Percentiles rank a stretch among this genome's conserved stretches.
These are phyloP conservation scores for Cercophora sp. DNA, from an alignment of 495 filamentous ascomycete species.

Conservation along the genomic window DNA sequence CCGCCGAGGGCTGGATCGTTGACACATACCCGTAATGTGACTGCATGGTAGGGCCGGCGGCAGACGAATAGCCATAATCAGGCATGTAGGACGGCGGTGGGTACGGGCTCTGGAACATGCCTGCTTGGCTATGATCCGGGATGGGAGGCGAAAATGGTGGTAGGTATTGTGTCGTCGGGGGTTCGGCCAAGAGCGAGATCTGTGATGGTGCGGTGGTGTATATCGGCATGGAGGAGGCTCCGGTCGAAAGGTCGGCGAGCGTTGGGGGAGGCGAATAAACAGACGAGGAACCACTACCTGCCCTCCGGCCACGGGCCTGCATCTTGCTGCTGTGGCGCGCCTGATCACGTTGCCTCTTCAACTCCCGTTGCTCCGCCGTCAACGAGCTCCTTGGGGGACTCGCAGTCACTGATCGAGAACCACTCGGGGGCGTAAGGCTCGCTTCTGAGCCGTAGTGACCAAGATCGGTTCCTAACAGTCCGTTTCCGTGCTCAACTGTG, in stretches of 20 bases:
- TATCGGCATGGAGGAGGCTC: slow-evolving; percentile 36
- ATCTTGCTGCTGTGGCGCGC: slow-evolving; percentile 41
- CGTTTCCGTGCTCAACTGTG: slow-evolving; percentile 35
- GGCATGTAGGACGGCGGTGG: slow-evolving; percentile 28
- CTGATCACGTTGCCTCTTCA: slow-evolving; percentile 47
- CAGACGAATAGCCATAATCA: slow-evolving; percentile 38
- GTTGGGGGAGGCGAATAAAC: slow-evolving; percentile 39
- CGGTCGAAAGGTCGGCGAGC: slow-evolving; percentile 37
- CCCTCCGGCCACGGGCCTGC: slow-evolving; percentile 34
- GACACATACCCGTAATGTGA: slow-evolving; percentile 43
- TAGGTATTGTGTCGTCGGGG: slow-evolving; percentile 38
- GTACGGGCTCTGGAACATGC: slow-evolving; percentile 34
- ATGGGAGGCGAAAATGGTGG: slow-evolving; percentile 42
- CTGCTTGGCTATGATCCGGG: slow-evolving; percentile 34
- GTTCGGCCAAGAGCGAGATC: slow-evolving; percentile 44
- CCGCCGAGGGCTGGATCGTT: not conserved
- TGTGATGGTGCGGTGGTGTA: slow-evolving; percentile 44
- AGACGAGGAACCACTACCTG: slow-evolving; percentile 39
- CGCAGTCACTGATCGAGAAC: slow-evolving; percentile 41
- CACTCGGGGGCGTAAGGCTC: slow-evolving; percentile 42
- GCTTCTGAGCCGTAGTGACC: slow-evolving; percentile 36
- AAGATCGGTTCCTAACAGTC: slow-evolving; percentile 39
- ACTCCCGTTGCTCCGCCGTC: slow-evolving; percentile 45
- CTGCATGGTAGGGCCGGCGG: slow-evolving; percentile 36
- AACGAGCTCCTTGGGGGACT: slow-evolving; percentile 44